These are phyloP conservation scores for Cyberlindnera galapagoensis DNA, from an alignment of 805 yeast species.

Conservation along the genomic window DNA sequence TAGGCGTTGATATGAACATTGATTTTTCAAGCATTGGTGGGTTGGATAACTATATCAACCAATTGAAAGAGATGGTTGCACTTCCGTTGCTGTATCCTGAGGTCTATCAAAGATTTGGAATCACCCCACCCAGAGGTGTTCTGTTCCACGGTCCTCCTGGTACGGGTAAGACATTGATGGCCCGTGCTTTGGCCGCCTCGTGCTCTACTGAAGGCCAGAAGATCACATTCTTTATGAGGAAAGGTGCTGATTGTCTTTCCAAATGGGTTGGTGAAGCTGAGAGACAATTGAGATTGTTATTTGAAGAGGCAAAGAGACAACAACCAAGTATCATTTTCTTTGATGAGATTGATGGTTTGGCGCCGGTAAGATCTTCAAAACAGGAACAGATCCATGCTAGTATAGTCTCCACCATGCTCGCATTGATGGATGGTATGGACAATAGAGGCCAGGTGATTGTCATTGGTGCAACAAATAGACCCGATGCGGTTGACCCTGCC, in stretches of 20 bases:
- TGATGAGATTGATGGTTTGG: constrained; percentile 97
- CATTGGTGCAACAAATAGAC: constrained; percentile 96
- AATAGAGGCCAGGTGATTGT: constrained; percentile 97
- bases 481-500: constrained; percentile 98
- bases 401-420: constrained; percentile 89
- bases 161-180: constrained; percentile 97
- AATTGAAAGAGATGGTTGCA: constrained; percentile 94
- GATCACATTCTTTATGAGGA: constrained; percentile 94
- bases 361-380: constrained; percentile 94
- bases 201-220: constrained; percentile 80
- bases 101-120: constrained; percentile 78
- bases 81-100: constrained; percentile 91
- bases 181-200: constrained; percentile 93
- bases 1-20: constrained; percentile 82
- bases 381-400: constrained; percentile 99
- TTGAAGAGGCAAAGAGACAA: constrained; percentile 93
- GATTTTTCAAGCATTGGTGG: constrained; percentile 90
- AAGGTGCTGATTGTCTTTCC: constrained; percentile 94
- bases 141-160: constrained; percentile 99
- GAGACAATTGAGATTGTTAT: constrained; percentile 80
- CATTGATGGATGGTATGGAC: constrained; percentile 99
- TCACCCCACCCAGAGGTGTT: constrained; percentile 96
- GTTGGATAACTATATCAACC: constrained; percentile 80
- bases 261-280: constrained; percentile 99
- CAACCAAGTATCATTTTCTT: constrained; percentile 96